A percentile compares a stretch with the other conserved stretches of the same genome.
phyloP scores from a whole-genome alignment of 192 early-diverging fungal species.

The Phycomyces blakesleeanus region DNA sequence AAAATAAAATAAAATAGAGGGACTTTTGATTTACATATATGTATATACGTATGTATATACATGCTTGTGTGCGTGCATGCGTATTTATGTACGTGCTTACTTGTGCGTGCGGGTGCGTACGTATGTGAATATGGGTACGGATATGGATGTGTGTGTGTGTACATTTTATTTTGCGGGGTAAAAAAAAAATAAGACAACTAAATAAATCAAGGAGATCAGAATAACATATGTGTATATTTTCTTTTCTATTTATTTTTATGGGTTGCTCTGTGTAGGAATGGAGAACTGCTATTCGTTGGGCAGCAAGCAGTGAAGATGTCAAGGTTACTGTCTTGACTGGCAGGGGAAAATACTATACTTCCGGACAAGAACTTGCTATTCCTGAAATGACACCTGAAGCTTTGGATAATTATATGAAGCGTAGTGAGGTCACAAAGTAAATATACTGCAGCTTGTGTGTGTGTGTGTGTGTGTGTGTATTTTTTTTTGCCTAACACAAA shows the following conservation, averaged over 20 bases:
- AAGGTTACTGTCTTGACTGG: constrained; percentile 63
- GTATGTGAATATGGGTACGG: too few species aligned
- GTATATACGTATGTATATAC: too few species aligned
- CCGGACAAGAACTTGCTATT: constrained; percentile 56
- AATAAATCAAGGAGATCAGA: too few species aligned
- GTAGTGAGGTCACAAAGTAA: constrained; percentile 16
- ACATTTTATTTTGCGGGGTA: constrained; percentile 1
- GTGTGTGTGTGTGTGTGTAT: too few species aligned
- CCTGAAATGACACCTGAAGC: constrained; percentile 14
- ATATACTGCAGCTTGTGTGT: background rate
- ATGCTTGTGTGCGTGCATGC: too few species aligned
- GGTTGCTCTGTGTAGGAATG: constrained; percentile 45
- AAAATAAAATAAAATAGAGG: too few species aligned
- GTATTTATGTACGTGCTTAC: too few species aligned
- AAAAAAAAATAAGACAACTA: constrained; percentile 6
- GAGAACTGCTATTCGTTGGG: constrained; percentile 55
- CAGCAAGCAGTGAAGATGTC: constrained; percentile 40
- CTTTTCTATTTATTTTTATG: too few species aligned
- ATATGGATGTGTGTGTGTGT: too few species aligned
- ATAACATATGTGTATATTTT: background rate
- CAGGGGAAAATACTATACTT: constrained; percentile 58
- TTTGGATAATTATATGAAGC: background rate
- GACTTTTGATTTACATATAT: too few species aligned
- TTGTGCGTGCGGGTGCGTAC: too few species aligned
- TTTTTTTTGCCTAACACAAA: too few species aligned